These are phyloP conservation scores for Stephania cephalantha DNA, from an alignment of 164 flowering plant genomes.

Conservation along the genomic window DNA sequence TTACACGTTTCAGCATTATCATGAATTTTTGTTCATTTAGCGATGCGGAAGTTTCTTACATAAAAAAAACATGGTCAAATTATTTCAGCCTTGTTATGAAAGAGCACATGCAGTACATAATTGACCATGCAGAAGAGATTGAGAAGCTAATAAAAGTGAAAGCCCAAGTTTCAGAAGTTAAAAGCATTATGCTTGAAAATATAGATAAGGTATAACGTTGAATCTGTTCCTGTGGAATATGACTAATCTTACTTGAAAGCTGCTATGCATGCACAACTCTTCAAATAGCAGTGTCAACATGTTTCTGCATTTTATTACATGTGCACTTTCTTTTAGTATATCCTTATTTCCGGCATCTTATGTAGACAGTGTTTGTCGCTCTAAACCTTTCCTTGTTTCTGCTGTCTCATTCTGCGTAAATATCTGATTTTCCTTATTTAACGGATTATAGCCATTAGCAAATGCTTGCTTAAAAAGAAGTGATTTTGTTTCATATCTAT, in stretches of 20 bases:
- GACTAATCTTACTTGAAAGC: background rate
- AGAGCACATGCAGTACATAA: conserved; percentile 81
- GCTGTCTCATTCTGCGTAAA: background rate
- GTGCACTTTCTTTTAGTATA: background rate
- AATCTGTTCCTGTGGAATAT: conserved; percentile 10
- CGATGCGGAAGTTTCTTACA: background rate
- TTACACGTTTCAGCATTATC: background rate
- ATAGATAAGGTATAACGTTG: conserved; percentile 72
- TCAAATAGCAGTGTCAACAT: background rate
- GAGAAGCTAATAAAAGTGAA: conserved; percentile 78
- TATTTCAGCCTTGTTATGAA: conserved; percentile 67
- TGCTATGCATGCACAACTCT: background rate
- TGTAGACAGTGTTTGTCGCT: background rate
- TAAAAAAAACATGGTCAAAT: background rate
- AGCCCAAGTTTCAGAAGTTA: conserved; percentile 90
- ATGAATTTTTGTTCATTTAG: background rate
- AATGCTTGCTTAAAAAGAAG: background rate
- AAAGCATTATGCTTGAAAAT: conserved; percentile 78
- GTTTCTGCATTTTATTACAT: conserved; percentile 3
- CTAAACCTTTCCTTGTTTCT: background rate
- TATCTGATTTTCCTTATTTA: background rate
- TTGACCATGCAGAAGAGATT: conserved; percentile 88
- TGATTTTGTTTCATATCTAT: background rate
- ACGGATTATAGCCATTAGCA: background rate
- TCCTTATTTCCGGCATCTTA: background rate